Percentiles rank a stretch among this genome's conserved stretches.
Conservation (phyloP, 495 filamentous ascomycete genomes). For the Amphirosellinia nigrospora region DNA sequence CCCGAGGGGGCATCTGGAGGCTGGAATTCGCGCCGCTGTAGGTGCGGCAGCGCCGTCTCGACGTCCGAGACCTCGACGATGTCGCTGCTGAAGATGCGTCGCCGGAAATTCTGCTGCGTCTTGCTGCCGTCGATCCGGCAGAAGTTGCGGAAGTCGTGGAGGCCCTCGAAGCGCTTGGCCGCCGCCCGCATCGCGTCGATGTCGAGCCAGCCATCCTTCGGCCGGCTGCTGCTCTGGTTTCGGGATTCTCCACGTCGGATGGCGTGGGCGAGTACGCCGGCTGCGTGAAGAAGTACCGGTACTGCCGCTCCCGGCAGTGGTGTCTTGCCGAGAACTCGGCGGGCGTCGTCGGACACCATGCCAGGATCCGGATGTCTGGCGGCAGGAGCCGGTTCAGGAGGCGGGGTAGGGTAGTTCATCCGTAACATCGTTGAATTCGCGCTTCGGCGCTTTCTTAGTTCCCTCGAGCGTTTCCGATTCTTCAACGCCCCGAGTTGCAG, state of each 20-base stretch:
- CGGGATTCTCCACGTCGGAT: constrained; percentile 32
- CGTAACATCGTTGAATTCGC: constrained; percentile 70
- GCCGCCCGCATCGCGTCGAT: constrained; percentile 85
- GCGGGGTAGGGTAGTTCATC: constrained; percentile 85
- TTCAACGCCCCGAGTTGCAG: constrained; percentile 23
- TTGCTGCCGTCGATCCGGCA: constrained; percentile 89
- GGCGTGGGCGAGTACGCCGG: constrained; percentile 76
- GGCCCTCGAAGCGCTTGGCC: constrained; percentile 76
- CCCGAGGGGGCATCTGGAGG: constrained; percentile 1
- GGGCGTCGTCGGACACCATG: constrained; percentile 88
- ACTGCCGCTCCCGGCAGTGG: constrained; percentile 85
- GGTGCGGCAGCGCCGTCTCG: constrained; percentile 51
- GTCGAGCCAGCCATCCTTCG: constrained; percentile 65
- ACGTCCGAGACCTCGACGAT: constrained; percentile 69
- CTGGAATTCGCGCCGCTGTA: constrained; percentile 37
- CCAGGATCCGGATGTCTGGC: constrained; percentile 84
- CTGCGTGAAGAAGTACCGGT: constrained; percentile 97
- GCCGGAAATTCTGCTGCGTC: constrained; percentile 80
- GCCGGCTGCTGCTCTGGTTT: constrained; percentile 34
- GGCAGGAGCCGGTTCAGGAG: constrained; percentile 87
- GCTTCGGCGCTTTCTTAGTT: constrained; percentile 30
- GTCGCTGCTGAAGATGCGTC: constrained; percentile 75
- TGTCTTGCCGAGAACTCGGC: constrained; percentile 88
- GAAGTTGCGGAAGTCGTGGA: constrained; percentile 96
- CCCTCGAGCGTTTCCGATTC: constrained; percentile 9